Evolutionary conservation across 495 filamentous ascomycete genomes (phyloP), one percentile per base, ranked within the genome.

Genomic region (Friedmanniomyces simplex): DNA sequence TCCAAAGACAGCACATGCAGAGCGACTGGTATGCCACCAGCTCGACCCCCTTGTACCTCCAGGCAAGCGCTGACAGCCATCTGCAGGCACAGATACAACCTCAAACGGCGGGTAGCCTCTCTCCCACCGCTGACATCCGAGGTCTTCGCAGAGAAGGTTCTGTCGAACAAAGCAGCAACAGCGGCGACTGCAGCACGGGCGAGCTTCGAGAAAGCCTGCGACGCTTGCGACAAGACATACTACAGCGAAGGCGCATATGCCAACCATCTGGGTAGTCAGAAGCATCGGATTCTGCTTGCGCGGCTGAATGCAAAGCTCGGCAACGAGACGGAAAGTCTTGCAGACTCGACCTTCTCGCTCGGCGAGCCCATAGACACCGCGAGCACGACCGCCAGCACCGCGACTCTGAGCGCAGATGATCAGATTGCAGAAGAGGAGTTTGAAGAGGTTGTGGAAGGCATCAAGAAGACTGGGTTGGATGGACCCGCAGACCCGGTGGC

Each of bases 1-100:
- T 89, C n/a, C 93, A 98, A 71, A 81, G 90, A 61, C 83, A 82
- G 46, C 93, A 98, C 67, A 97, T 97, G 90, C 89, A 90, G 65
- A 89, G 82, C 63, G 93, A 98, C 71, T 98, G 93, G 28, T 32
- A 32, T 10, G 28, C 28, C 28, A 32, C 28, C 28, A 32, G 4
- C 28, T 32, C 28, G 91, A 96, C 82, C 69, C 89, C 82, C n/a
- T 5, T 4, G 43, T 39, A 42, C 43, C 49, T 22, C 21, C 4
- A 24, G 6, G 22, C 1, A 52, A 22, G 20, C 18, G 21, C 14
- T 49, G 18, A 22, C 16, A 3, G 10, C 10, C 28, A 4, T 32
- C 10, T 10, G 28, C 10, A 32, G 28, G 54, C 56, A 65, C 73
- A 82, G 94, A 54, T 98, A 98, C 71, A 98, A 98, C 70, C 82